These are phyloP conservation scores for Lentithecium fluviatile DNA, from an alignment of 495 filamentous ascomycete species.

Conservation along the genomic window DNA sequence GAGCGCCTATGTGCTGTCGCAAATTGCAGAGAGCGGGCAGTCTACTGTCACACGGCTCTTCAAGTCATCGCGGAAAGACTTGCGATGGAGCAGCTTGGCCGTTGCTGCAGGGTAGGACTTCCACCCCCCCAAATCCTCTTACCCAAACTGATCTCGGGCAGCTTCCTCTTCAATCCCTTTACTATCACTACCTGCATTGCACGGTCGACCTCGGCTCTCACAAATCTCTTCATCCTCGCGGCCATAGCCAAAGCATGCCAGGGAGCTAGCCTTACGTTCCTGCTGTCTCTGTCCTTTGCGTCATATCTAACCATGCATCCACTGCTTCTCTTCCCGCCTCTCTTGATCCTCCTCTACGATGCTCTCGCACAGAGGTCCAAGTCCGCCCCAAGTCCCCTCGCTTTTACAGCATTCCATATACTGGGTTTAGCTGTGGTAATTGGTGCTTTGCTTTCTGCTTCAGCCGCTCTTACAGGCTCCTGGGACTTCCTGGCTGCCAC, in stretches of 20 bases:
- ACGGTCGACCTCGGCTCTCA: constrained; percentile 89
- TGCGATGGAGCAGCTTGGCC: constrained; percentile 70
- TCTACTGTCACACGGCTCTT: constrained; percentile 69
- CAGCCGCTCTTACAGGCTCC: constrained; percentile 69
- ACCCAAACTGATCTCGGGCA: constrained; percentile 40
- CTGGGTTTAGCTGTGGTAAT: constrained; percentile 44
- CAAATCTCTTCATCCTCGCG: constrained; percentile 80
- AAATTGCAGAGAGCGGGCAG: constrained; percentile 80
- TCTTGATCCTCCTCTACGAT: constrained; percentile 82
- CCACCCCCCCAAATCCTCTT: background rate
- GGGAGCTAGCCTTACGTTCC: constrained; percentile 70
- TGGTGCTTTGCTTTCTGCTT: constrained; percentile 63
- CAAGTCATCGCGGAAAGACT: constrained; percentile 72
- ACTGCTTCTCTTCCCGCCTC: constrained; percentile 76
- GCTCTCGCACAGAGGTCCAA: constrained; percentile 16
- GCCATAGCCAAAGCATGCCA: constrained; percentile 79
- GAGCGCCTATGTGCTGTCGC: constrained; percentile 76
- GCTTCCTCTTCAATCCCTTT: constrained; percentile 93
- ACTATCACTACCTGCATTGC: constrained; percentile 89
- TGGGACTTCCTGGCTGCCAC: constrained; percentile 85
- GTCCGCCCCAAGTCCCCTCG: constrained; percentile 7
- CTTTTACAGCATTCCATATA: constrained; percentile 56
- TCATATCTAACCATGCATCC: constrained; percentile 93
- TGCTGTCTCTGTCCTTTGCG: constrained; percentile 81
- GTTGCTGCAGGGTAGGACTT: constrained; percentile 71